Evolutionary conservation across 257 asterid genomes (phyloP).

Genomic region (Handroanthus guayacan): DNA sequence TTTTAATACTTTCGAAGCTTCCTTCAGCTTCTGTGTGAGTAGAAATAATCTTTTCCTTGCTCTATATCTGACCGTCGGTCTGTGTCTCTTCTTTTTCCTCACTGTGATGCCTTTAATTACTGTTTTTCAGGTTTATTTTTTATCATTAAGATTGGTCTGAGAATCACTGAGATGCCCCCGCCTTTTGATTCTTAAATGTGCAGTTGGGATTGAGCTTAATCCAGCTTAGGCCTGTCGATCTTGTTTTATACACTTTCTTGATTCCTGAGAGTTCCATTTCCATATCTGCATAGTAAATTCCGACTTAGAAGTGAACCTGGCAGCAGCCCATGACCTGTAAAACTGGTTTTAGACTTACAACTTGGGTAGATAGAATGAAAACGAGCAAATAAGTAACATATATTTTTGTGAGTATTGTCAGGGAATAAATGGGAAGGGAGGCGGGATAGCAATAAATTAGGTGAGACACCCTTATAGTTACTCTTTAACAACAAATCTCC

Average conservation of each 20-base stretch:
- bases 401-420: background rate
- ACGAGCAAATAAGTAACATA: background rate
- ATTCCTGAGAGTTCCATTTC: background rate
- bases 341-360: background rate
- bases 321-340: background rate
- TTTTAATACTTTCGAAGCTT: background rate
- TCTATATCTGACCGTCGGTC: background rate
- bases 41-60: background rate
- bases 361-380: background rate
- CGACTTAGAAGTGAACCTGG: background rate
- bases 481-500: background rate
- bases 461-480: background rate
- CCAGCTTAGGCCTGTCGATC: background rate
- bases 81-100: background rate
- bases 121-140: constrained; percentile 8
- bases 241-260: constrained; percentile 11
- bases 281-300: background rate
- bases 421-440: background rate
- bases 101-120: background rate
- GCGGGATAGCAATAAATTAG: background rate
- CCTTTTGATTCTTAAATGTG: background rate
- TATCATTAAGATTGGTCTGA: background rate
- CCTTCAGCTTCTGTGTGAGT: background rate
- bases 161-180: background rate
- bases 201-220: background rate